phyloP scores from a whole-genome alignment of 2,329 filamentous ascomycete genomes.

The Reticulascus tulasneorum region DNA sequence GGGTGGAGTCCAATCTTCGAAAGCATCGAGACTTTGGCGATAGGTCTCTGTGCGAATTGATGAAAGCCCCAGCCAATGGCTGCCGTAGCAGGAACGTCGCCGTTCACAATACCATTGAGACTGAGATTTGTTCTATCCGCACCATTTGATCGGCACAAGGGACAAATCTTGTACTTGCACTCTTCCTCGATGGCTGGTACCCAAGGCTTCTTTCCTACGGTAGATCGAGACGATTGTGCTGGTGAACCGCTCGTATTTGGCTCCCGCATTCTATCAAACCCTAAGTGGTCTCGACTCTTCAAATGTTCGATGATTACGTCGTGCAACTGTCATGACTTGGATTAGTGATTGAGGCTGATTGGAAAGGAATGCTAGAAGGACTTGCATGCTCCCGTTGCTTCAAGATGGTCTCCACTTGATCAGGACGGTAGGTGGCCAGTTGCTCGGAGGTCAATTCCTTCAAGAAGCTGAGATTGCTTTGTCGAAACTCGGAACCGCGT shows the following conservation, averaged over 20 bases:
- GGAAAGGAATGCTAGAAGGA: not conserved
- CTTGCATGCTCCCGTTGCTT: slow-evolving; percentile 46
- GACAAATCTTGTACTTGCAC: slow-evolving; percentile 49
- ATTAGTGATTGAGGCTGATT: no score
- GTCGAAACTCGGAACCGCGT: slow-evolving; percentile 35
- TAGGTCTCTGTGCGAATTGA: slow-evolving; percentile 35
- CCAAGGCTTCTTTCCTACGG: slow-evolving; percentile 35
- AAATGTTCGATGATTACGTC: no score
- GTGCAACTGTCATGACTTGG: no score
- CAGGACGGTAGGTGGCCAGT: slow-evolving; percentile 39
- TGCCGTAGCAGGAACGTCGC: slow-evolving; percentile 45
- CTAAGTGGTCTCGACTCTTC: no score
- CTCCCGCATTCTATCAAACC: no score
- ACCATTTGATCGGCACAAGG: slow-evolving; percentile 40
- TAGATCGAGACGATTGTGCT: no score
- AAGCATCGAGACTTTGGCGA: slow-evolving; percentile 34
- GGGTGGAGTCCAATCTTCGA: slow-evolving; percentile 35
- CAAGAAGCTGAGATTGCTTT: slow-evolving; percentile 41
- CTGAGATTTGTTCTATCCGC: slow-evolving; percentile 44
- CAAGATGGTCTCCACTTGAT: slow-evolving; percentile 45
- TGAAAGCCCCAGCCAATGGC: slow-evolving; percentile 52
- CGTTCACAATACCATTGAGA: slow-evolving; percentile 45
- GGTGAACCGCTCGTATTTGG: no score
- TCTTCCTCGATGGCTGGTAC: slow-evolving; percentile 31
- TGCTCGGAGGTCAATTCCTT: slow-evolving; percentile 38